Evolutionary conservation across 768 basidiomycete genomes (phyloP), one percentile per base, ranked within the genome.

Genomic region (Tylopilus vinaceipallidus): DNA sequence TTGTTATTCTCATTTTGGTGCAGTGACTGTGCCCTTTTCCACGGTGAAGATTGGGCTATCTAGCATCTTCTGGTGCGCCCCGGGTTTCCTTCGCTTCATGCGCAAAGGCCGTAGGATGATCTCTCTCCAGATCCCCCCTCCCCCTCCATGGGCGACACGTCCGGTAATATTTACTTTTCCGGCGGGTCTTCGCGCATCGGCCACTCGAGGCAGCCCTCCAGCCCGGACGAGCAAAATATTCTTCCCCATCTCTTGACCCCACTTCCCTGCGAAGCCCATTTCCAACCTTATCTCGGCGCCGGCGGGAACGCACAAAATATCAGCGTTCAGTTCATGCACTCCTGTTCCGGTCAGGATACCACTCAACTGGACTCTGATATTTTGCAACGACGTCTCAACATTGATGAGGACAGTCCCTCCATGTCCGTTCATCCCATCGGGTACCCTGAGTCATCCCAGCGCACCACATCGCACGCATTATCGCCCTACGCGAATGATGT

Each of bases 361-460:
- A 49, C 55, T 36, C 64, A 56, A 61, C 58, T 55, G 58, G 57
- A 64, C 56, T 42, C 56, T 53, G 59, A 59, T 57, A 65, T 58
- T 53, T 53, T 66, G 52, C 59, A 43, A 37, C 55, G 48, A 23
- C 56, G 46, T 19, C 42, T 38, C 48, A 32, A 44, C 9, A 42
- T 53, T 20, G 56, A 55, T 42, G 45, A 54, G 22, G 53, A 29
- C 2, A 24, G 23, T 14, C 29, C 46, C 11, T 8, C 42, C 34
- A 46, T 47, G 24, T 4, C 37, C n/a, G 38, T 30, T 16, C 42
- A 52, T 14, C 33, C 45, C 29, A 47, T 58, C 1, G 49, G 27
- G 0, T 69, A 66, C 41, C 67, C 67, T 2, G 65, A 63, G 37
- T 68, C 67, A 0, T 65, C 67, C 3, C 67, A 70, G 26, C 61